Base-by-base conservation (phyloP, 2,329 filamentous ascomycete genomes). In the Lachnellula suecica region DNA sequence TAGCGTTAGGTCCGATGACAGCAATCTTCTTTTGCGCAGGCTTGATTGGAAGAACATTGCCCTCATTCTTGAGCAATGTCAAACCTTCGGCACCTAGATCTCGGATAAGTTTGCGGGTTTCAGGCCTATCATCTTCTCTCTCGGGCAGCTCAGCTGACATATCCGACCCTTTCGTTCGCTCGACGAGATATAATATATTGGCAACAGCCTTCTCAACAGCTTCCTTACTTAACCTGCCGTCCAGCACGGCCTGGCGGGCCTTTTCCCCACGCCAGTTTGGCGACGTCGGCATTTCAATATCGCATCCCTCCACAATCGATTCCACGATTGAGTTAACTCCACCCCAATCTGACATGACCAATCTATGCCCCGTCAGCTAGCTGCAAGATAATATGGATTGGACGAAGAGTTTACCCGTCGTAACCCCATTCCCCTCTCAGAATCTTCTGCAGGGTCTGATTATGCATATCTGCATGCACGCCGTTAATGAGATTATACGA, bases 21-120 rank as follows among this genome's bases (percentile, higher is more conserved):
- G 82, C 72, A 0, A 79, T 82, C 71, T 73, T 42, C 81, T 73
- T 62, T 83, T 85, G 29, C 59, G 78, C 47, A 82, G 65, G 0
- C n/a, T n/a, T n/a, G n/a, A n/a, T n/a, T n/a, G 85, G 85, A 0
- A 88, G 71, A 1, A 82, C 66, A 15, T 71, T 70, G 4, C 73
- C 73, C 22, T 83, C 76, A 57, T 88, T 88, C 70, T 87, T 87
- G 42, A 88, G 71, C 20, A 88, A 73, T 0, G 87, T 83, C 13
- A 86, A 79, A 1, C 79, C 82, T 52, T 85, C 79, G 0, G 78
- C 75, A 2, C 82, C 82, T 5, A 84, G 72, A 29, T 79, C 73
- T 25, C 84, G 74, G 10, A 85, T 74, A 23, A 86, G 61, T 11
- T 63, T 61, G 9, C 66, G 66, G 42, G 68, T 69, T 56, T 69